Base-by-base conservation (phyloP, 2,329 filamentous ascomycete species). In the Neofusicoccum kwambonambiense region DNA sequence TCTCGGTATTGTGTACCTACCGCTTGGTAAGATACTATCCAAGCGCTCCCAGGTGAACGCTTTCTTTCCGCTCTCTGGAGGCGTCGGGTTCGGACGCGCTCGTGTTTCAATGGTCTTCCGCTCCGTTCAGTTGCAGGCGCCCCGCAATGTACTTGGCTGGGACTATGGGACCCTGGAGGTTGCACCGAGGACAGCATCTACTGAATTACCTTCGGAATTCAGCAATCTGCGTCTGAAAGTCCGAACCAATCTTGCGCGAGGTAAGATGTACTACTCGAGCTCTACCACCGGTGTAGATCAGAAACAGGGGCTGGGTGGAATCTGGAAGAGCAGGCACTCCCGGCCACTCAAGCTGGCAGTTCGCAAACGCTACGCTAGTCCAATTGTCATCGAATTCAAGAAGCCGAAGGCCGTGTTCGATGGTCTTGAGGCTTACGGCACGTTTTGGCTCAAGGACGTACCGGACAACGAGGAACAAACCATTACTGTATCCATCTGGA, bases 21-120 rank as follows among this genome's bases (percentile, higher is more conserved):
- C 88, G 0, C 79, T 92, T 0, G 75, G 77, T 3, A 85, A 88
- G 31, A 71, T 91, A 0, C 86, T 92, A 71, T 80, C 83, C 57
- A 80, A 88, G 8, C 82, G 83, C 27, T 88, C 86, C 17, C 90
- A 92, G 68, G 78, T 90, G 34, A 87, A 88, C 74, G 83, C 85
- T 7, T 86, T 81, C 65, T 92, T 86, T 71, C 90, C 90, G 0
- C 75, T 93, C 2, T 82, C 86, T 5, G 90, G 90, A 3, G 90
- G 90, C 0, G 84, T 92, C n/a, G 90, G 90, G 3, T 90, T 87
- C 68, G 90, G 90, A 1, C 83, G 88, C 47, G 83, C 86, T 44
- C 82, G 90, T 11, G 82, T 93, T 64, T 91, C 89, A 15, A 82
- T 92, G 79, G 87, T 92, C 2, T 92, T 90, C 83, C 84, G 90